These are phyloP conservation scores for Heterobasidion annosum DNA, from an alignment of 1,284 basidiomycete species.

Conservation along the genomic window DNA sequence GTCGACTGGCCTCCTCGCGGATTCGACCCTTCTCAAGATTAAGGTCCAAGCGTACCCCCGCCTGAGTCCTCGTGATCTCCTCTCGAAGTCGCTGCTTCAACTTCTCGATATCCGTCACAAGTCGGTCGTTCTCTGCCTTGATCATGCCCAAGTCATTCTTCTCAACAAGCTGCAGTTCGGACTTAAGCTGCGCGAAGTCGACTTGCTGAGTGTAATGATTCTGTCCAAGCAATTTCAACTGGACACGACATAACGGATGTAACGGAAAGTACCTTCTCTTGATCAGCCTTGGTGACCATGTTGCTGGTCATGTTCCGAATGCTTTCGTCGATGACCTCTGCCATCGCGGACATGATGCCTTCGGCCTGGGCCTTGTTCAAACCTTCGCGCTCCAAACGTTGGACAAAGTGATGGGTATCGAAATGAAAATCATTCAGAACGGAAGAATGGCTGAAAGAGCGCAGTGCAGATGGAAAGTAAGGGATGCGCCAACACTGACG, in stretches of 20 bases:
- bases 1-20: slow-evolving; percentile 86
- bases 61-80: slow-evolving; percentile 88
- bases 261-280: slow-evolving; percentile 68
- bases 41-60: slow-evolving; percentile 89
- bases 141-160: slow-evolving; percentile 96
- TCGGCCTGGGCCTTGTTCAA: slow-evolving; percentile 85
- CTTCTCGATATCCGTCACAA: slow-evolving; percentile 90
- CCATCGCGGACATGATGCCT: slow-evolving; percentile 91
- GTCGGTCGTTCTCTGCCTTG: slow-evolving; percentile 91
- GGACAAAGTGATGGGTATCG: slow-evolving; percentile 91
- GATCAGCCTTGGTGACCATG: slow-evolving; percentile 89
- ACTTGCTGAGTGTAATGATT: slow-evolving; percentile 95
- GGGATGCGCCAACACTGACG: no score
- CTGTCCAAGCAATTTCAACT: slow-evolving; percentile 27
- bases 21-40: slow-evolving; percentile 97
- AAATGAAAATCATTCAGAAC: neutral
- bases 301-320: slow-evolving; percentile 90
- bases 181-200: slow-evolving; percentile 95
- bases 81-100: slow-evolving; percentile 92
- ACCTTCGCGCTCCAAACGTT: slow-evolving; percentile 81
- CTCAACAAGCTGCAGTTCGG: slow-evolving; percentile 92
- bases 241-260: neutral
- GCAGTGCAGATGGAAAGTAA: no score
- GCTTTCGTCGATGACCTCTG: slow-evolving; percentile 92
- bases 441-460: no score